These are phyloP conservation scores for Ustilago crameri DNA, from an alignment of 1,284 basidiomycete species.

Conservation along the genomic window DNA sequence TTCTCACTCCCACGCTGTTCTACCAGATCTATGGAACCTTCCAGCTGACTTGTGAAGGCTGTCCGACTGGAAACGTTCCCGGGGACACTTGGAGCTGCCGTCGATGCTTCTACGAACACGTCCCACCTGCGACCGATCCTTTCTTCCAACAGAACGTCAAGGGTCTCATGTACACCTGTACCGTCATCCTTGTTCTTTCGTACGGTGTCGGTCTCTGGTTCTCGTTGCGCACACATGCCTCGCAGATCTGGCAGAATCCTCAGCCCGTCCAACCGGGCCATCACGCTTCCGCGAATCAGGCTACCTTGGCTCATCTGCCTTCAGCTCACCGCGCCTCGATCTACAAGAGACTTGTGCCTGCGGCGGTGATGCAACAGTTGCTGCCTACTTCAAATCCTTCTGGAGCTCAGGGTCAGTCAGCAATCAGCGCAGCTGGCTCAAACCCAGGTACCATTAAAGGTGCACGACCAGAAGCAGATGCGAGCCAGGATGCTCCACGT, in stretches of 20 bases:
- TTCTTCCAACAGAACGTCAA: slow-evolving; percentile 98
- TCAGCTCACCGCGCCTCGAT: slow-evolving; percentile 75
- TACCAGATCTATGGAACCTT: slow-evolving; percentile 99
- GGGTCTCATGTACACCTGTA: slow-evolving; percentile 92
- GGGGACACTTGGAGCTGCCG: slow-evolving; percentile 79
- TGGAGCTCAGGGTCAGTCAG: slow-evolving; percentile 23
- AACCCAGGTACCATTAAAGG: slow-evolving; percentile 30
- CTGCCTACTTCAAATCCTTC: slow-evolving; percentile 48
- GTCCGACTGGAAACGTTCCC: slow-evolving; percentile 72
- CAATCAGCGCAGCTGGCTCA: slow-evolving; percentile 22
- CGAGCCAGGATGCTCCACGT: slow-evolving; percentile 22
- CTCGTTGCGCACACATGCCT: slow-evolving; percentile 95
- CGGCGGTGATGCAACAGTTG: slow-evolving; percentile 60
- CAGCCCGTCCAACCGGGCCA: slow-evolving; percentile 60
- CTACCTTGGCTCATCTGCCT: slow-evolving; percentile 43
- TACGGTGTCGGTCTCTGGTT: slow-evolving; percentile 99
- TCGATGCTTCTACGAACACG: slow-evolving; percentile 93
- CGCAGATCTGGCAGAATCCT: slow-evolving; percentile 97
- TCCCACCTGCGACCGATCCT: slow-evolving; percentile 89
- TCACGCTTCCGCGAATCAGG: slow-evolving; percentile 53
- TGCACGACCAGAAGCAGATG: slow-evolving; percentile 27
- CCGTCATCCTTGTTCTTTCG: slow-evolving; percentile 86
- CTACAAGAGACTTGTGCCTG: slow-evolving; percentile 75
- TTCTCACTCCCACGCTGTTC: slow-evolving; percentile 93
- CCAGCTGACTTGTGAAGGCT: slow-evolving; percentile 90